Percentiles rank a stretch among this genome's conserved stretches.
phyloP scores from a whole-genome alignment of 306 rosid genomes.

The Comarum palustre region DNA sequence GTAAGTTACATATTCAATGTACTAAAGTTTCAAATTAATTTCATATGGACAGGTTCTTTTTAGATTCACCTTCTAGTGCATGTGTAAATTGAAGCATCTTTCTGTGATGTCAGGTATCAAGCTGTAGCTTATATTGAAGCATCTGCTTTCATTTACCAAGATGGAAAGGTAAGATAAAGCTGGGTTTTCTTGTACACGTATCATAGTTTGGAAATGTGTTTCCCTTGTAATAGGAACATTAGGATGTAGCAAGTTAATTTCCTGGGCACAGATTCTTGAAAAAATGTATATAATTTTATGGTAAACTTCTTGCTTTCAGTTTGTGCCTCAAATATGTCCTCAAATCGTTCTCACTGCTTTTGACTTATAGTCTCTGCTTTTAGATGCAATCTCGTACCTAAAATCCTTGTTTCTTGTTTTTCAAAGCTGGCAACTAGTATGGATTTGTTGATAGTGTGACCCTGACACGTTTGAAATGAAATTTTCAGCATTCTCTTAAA shows the following conservation, averaged over 20 bases:
- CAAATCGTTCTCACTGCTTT: neutral
- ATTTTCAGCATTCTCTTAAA: neutral
- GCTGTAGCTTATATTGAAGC: constrained; percentile 98
- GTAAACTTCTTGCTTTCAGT: neutral
- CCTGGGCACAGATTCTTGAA: neutral
- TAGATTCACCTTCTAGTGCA: neutral
- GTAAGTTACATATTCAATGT: constrained; percentile 44
- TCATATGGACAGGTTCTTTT: neutral
- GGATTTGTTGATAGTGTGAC: neutral
- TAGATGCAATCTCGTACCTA: neutral
- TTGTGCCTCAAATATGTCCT: neutral
- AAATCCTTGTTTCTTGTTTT: neutral
- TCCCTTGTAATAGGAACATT: neutral
- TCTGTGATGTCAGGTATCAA: constrained; percentile 69
- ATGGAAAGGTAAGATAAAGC: constrained; percentile 69
- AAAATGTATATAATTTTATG: neutral
- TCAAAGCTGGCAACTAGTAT: neutral
- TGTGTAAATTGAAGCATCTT: neutral
- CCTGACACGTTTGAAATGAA: neutral
- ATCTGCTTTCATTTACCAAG: constrained; percentile 92
- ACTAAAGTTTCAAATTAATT: neutral
- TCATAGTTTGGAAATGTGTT: neutral
- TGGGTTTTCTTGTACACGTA: constrained; percentile 17
- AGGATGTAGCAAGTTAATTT: neutral
- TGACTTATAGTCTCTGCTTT: neutral